Percentiles rank a stretch among this genome's conserved stretches.
Conservation (phyloP, 495 filamentous ascomycete species). For the Hypoxylon subgilvum region DNA sequence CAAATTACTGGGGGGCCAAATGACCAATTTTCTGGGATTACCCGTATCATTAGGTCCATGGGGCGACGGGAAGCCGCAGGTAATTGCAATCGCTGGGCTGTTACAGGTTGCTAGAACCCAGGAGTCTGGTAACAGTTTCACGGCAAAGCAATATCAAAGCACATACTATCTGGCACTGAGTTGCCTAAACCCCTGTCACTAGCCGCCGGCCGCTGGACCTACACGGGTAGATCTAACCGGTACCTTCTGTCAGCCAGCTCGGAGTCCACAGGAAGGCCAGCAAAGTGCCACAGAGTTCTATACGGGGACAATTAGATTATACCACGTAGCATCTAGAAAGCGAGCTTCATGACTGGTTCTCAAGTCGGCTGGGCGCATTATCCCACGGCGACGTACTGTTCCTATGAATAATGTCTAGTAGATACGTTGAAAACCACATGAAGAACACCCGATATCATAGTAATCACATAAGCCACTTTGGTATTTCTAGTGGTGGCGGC, state of each 20-base stretch:
- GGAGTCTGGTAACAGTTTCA: slow-evolving; percentile 43
- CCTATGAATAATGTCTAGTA: not conserved
- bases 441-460: too few relatives aligned
- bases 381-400: slow-evolving; percentile 29
- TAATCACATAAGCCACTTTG: not conserved
- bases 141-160: slow-evolving; percentile 32
- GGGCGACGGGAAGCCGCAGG: slow-evolving; percentile 28
- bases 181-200: slow-evolving; percentile 17
- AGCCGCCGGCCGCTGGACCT: not conserved
- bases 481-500: not conserved
- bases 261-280: slow-evolving; percentile 3
- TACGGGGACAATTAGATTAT: slow-evolving; percentile 13
- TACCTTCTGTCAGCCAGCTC: slow-evolving; percentile 12
- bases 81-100: slow-evolving; percentile 20
- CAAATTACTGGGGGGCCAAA: slow-evolving; percentile 27
- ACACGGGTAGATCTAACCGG: not conserved
- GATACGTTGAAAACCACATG: too few relatives aligned
- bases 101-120: slow-evolving; percentile 40
- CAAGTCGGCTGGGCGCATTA: slow-evolving; percentile 27
- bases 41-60: slow-evolving; percentile 31
- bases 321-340: slow-evolving; percentile 4
- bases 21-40: slow-evolving; percentile 21
- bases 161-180: slow-evolving; percentile 25
- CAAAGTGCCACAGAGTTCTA: slow-evolving; percentile 6
- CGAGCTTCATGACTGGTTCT: slow-evolving; percentile 19